A percentile compares a stretch with the other conserved stretches of the same genome.
These are phyloP conservation scores for Mycotypha africana DNA, from an alignment of 371 early-diverging fungal species.

Conservation along the genomic window DNA sequence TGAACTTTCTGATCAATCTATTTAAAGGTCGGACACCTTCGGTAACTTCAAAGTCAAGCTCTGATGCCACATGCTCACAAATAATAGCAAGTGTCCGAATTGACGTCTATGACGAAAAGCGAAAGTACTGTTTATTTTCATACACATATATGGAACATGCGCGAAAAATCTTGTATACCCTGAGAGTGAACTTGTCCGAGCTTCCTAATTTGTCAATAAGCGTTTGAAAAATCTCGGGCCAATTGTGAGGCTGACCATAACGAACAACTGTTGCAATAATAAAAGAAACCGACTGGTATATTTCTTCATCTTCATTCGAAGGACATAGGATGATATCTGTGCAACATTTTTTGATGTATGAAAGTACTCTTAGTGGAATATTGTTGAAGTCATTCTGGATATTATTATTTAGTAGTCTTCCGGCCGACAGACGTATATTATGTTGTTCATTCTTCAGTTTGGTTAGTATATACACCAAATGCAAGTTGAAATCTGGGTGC, in stretches of 20 bases:
- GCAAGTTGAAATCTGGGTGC: slow-evolving; percentile 77
- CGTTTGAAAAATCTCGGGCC: slow-evolving; percentile 73
- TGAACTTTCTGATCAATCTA: slow-evolving; percentile 68
- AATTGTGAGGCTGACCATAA: slow-evolving; percentile 52
- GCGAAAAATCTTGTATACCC: no score
- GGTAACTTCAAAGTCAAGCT: slow-evolving; percentile 62
- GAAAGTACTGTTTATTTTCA: no score
- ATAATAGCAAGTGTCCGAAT: slow-evolving; percentile 71
- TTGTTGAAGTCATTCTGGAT: slow-evolving; percentile 47
- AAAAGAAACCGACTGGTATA: slow-evolving; percentile 23
- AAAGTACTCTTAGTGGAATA: slow-evolving; percentile 50
- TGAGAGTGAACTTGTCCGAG: no score
- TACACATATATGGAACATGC: no score
- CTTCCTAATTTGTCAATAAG: no score
- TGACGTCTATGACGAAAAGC: slow-evolving; percentile 53
- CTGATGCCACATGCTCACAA: slow-evolving; percentile 75
- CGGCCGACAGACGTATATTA: slow-evolving; percentile 62
- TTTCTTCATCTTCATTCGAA: slow-evolving; percentile 33
- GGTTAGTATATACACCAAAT: slow-evolving; percentile 73
- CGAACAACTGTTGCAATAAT: slow-evolving; percentile 76
- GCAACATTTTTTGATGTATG: slow-evolving; percentile 61
- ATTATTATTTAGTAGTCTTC: slow-evolving; percentile 76
- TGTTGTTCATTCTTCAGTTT: slow-evolving; percentile 36
- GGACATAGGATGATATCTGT: slow-evolving; percentile 59
- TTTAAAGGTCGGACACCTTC: slow-evolving; percentile 61